Conservation (phyloP, 371 early-diverging fungal genomes). For the Gilbertella persicaria region DNA sequence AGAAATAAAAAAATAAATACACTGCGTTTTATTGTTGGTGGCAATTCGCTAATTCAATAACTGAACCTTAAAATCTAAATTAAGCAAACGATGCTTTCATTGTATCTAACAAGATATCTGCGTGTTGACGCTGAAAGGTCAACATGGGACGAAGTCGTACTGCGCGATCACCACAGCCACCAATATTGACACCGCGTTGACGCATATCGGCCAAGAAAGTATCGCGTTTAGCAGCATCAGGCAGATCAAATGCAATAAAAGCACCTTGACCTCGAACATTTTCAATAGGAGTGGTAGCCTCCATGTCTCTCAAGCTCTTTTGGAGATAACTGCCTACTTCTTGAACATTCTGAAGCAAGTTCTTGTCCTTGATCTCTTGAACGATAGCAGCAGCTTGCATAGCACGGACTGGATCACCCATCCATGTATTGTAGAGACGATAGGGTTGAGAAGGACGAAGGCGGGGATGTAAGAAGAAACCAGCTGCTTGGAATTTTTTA, state of each 20-base stretch:
- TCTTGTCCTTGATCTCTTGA: slow-evolving; percentile 54
- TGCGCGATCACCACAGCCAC: slow-evolving; percentile 67
- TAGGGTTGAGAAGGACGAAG: slow-evolving; percentile 64
- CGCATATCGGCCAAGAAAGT: slow-evolving; percentile 60
- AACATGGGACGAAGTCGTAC: slow-evolving; percentile 76
- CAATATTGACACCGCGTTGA: slow-evolving; percentile 68
- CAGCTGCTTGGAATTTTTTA: slow-evolving; percentile 79
- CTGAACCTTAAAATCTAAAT: not conserved
- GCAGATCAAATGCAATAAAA: slow-evolving; percentile 74
- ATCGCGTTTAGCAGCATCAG: slow-evolving; percentile 49
- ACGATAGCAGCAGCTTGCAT: slow-evolving; percentile 70
- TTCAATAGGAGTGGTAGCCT: slow-evolving; percentile 19
- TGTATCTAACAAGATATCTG: slow-evolving; percentile 67
- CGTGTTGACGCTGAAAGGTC: slow-evolving; percentile 70
- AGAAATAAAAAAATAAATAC: no score
- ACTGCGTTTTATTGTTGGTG: no score
- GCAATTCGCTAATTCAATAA: no score
- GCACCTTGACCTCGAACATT: slow-evolving; percentile 70
- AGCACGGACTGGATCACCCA: slow-evolving; percentile 74
- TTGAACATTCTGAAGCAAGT: slow-evolving; percentile 56
- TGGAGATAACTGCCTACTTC: slow-evolving; percentile 61
- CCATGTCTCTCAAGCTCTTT: slow-evolving; percentile 46
- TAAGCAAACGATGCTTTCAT: slow-evolving; percentile 32
- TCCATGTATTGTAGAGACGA: slow-evolving; percentile 77
- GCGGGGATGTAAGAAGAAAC: slow-evolving; percentile 62